Base-by-base conservation (phyloP, 768 basidiomycete genomes). In the Termitomyces sp. region DNA sequence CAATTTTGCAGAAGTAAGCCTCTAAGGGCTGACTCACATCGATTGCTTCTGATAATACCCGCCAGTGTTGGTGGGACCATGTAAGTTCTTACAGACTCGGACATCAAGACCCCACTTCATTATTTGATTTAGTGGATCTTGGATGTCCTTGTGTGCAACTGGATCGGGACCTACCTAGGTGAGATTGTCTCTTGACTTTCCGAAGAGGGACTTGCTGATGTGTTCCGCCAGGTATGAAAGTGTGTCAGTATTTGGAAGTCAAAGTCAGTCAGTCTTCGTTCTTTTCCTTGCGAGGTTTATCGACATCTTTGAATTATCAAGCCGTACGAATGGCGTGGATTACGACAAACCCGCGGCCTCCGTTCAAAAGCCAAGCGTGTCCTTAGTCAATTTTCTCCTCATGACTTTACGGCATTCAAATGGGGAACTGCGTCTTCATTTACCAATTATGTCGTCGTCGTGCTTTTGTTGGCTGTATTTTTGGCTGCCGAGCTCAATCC, bases 1-100 rank as follows among this genome's bases (percentile, higher is more conserved):
- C 24, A 94, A 94, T 68, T 93, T 94, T 68, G 86, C 82, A 50
- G 91, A 94, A 83, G 90, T 90, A 72, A 53, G 81, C 70, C 61
- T 36, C 56, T 54, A 59, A 54, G 58, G 36, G 31, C 34, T 49
- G 51, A 55, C 51, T 55, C 54, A 34, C 53, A 24, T 56, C 44
- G 39, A 37, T 28, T 45, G 63, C 62, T 46, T 60, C 48, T 64
- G 41, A 62, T 61, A 54, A 61, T 50, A 60, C 47, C 56, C 62
- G 60, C 63, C 64, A 92, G 89, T 93, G 92, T 66, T 93, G 91
- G 92, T 94, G 91, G 91, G 92, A 93, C 69, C 91, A 94, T 76
- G 90, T 92, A 75, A 65, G 84, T 75, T 8, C 51, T 37, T 61
- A 55, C 28, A 42, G 50, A 36, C 34, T 33, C 56, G 44, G 31